A percentile compares a stretch with the other conserved stretches of the same genome.
These are phyloP conservation scores for Vitis labrusca DNA, from an alignment of 164 flowering plant species.

Conservation along the genomic window DNA sequence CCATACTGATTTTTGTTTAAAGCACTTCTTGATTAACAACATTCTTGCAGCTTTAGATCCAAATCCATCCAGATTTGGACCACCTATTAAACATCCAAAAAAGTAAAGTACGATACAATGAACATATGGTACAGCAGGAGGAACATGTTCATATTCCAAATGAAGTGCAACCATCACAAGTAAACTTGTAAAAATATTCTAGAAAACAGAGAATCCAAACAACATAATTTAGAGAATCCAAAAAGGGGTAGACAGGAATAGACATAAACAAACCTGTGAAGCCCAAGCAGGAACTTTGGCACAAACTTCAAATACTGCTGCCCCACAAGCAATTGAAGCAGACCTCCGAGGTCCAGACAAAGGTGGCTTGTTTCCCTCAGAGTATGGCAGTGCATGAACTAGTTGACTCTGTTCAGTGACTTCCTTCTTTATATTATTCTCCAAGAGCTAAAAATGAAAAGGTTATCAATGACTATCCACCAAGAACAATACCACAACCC, in stretches of 20 bases:
- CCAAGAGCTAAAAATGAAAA: conserved; percentile 47
- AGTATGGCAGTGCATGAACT: conserved; percentile 44
- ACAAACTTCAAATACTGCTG: conserved; percentile 69
- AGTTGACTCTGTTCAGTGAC: conserved; percentile 59
- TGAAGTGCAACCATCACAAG: too few relatives aligned
- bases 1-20: too few relatives aligned
- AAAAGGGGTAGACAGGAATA: not conserved
- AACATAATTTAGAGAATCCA: not conserved
- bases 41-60: too few relatives aligned
- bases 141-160: too few relatives aligned
- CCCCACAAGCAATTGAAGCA: conserved; percentile 76
- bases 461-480: not conserved
- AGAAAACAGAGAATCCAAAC: too few relatives aligned
- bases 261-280: conserved; percentile 52
- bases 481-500: not conserved
- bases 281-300: conserved; percentile 84
- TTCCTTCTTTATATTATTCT: conserved; percentile 70
- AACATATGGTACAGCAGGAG: too few relatives aligned
- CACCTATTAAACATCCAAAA: too few relatives aligned
- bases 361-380: conserved; percentile 42
- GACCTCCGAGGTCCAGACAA: conserved; percentile 64
- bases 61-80: too few relatives aligned
- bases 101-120: too few relatives aligned
- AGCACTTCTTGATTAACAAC: too few relatives aligned
- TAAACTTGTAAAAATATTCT: too few relatives aligned